phyloP scores from a whole-genome alignment of 805 yeast species.

The Pichia membranifaciens region DNA sequence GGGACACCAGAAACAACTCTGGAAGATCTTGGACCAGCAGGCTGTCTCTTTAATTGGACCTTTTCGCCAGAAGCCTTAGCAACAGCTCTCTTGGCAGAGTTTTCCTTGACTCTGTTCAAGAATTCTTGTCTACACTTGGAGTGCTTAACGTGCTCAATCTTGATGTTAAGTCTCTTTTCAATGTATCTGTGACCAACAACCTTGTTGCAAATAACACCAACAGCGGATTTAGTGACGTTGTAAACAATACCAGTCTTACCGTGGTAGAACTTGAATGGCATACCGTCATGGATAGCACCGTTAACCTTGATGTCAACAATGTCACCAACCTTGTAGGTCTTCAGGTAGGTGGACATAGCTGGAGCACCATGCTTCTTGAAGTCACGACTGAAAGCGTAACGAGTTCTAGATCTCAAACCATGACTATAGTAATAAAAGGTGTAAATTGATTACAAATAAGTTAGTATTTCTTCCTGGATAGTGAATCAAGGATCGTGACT shows the following conservation, averaged over 20 bases:
- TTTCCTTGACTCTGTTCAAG: slow-evolving; percentile 95
- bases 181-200: slow-evolving; percentile 98
- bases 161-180: slow-evolving; percentile 97
- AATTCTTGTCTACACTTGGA: slow-evolving; percentile 99
- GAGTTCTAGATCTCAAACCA: slow-evolving; percentile 99
- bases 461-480: too few relatives aligned
- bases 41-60: slow-evolving; percentile 95
- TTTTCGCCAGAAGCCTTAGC: slow-evolving; percentile 93
- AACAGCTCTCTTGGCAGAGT: slow-evolving; percentile 88
- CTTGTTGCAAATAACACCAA: slow-evolving; percentile 98
- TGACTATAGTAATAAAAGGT: slow-evolving; percentile 44
- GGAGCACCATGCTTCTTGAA: slow-evolving; percentile 95
- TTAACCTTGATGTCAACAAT: slow-evolving; percentile 99
- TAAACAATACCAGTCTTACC: slow-evolving; percentile 99
- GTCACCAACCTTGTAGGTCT: slow-evolving; percentile 98
- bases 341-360: slow-evolving; percentile 94
- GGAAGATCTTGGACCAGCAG: slow-evolving; percentile 95
- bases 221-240: slow-evolving; percentile 98
- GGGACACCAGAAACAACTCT: slow-evolving; percentile 83
- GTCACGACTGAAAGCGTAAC: slow-evolving; percentile 99
- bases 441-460: not conserved
- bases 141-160: slow-evolving; percentile 99
- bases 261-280: slow-evolving; percentile 99
- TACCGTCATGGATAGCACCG: slow-evolving; percentile 99
- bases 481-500: too few relatives aligned